phyloP scores from a whole-genome alignment of 2,329 filamentous ascomycete genomes.

The Neopestalotiopsis sp. region DNA sequence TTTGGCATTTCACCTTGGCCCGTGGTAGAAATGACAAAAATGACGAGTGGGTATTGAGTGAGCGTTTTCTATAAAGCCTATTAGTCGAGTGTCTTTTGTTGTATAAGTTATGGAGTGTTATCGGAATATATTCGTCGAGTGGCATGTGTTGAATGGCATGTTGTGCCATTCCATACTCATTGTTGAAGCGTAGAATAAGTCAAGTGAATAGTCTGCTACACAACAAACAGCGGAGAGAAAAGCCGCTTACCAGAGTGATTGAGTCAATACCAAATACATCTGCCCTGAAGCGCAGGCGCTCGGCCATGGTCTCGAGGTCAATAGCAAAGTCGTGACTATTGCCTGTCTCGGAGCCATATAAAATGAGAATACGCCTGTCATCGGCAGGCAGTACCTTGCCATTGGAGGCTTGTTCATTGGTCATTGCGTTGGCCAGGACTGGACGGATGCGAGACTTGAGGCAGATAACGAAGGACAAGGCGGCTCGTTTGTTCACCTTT shows the following conservation, averaged over 20 bases:
- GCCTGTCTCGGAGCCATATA: constrained; percentile 95
- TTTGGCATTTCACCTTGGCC: constrained; percentile 92
- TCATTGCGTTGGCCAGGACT: not conserved
- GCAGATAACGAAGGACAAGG: not conserved
- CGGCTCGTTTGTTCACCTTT: not conserved
- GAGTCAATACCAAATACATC: constrained; percentile 78
- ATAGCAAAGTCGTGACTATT: constrained; percentile 91
- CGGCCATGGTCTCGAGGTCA: constrained; percentile 75
- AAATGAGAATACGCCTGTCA: constrained; percentile 63
- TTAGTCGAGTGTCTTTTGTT: not conserved
- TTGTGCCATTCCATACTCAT: too few species aligned
- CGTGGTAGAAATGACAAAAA: constrained; percentile 89
- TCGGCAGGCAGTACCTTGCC: constrained; percentile 28
- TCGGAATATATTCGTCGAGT: not conserved
- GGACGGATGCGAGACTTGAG: not conserved
- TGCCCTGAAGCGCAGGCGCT: constrained; percentile 80
- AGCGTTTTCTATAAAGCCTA: constrained; percentile 51
- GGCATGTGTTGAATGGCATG: too few species aligned
- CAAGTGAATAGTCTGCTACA: not conserved
- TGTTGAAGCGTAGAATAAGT: too few species aligned
- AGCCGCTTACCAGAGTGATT: constrained; percentile 70
- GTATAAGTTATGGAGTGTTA: not conserved
- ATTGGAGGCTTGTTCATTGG: not conserved
- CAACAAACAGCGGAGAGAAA: constrained; percentile 6
- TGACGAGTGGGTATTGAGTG: constrained; percentile 59